phyloP scores from a whole-genome alignment of 2,329 filamentous ascomycete genomes.

The Graphiopsis chlorocephala region DNA sequence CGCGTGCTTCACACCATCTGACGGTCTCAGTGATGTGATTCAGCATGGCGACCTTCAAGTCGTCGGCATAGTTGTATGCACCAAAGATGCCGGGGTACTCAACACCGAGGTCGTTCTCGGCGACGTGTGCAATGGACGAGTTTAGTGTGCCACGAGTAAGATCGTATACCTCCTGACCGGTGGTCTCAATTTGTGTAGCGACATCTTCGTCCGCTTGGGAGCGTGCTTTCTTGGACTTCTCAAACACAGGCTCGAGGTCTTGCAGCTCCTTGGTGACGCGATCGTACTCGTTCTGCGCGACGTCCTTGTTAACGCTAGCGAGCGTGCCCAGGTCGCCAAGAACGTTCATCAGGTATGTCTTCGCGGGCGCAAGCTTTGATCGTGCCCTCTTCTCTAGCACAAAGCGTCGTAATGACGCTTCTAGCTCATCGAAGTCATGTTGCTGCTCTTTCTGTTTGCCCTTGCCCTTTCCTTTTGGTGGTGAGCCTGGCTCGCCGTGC shows the following conservation, averaged over 20 bases:
- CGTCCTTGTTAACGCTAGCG: slow-evolving; percentile 81
- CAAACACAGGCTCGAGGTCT: slow-evolving; percentile 79
- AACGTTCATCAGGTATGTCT: slow-evolving; percentile 92
- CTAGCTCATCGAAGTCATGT: slow-evolving; percentile 83
- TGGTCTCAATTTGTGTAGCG: slow-evolving; percentile 77
- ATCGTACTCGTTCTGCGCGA: slow-evolving; percentile 80
- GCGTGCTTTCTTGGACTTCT: slow-evolving; percentile 77
- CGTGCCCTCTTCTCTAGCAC: slow-evolving; percentile 93
- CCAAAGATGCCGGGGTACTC: slow-evolving; percentile 81
- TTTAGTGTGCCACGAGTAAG: slow-evolving; percentile 74
- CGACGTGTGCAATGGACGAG: slow-evolving; percentile 71
- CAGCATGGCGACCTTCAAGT: slow-evolving; percentile 88
- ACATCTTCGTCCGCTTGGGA: slow-evolving; percentile 77
- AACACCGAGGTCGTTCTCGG: slow-evolving; percentile 74
- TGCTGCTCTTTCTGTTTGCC: slow-evolving; percentile 74
- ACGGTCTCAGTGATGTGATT: slow-evolving; percentile 81
- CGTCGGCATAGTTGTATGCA: slow-evolving; percentile 89
- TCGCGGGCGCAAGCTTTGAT: slow-evolving; percentile 92
- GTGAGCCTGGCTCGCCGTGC: slow-evolving; percentile 43
- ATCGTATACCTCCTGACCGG: slow-evolving; percentile 80
- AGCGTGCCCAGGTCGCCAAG: slow-evolving; percentile 81
- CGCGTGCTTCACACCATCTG: slow-evolving; percentile 76
- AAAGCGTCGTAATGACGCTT: slow-evolving; percentile 84
- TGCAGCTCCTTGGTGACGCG: slow-evolving; percentile 76
- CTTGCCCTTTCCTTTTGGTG: slow-evolving; percentile 68